Evolutionary conservation across 306 rosid species (phyloP).

Genomic region (Cucurbita maxima): DNA sequence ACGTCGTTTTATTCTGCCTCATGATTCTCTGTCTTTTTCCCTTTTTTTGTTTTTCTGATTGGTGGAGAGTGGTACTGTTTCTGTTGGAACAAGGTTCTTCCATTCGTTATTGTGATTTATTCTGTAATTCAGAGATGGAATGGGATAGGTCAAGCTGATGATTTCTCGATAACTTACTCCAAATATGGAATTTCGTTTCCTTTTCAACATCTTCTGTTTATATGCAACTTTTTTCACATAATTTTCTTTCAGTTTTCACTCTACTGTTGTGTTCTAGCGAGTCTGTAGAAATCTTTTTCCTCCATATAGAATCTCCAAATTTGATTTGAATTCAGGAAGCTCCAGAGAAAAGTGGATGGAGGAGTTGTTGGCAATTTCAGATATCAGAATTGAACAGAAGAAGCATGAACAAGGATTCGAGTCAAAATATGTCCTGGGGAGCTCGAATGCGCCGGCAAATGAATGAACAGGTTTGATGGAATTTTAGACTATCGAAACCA

Average conservation of each 20-base stretch:
- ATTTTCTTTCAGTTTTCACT: background rate
- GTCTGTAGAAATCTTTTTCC: background rate
- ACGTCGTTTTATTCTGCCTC: background rate
- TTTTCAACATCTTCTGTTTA: background rate
- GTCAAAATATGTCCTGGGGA: conserved; percentile 54
- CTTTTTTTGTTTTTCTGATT: background rate
- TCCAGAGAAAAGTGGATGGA: conserved; percentile 42
- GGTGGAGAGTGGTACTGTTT: background rate
- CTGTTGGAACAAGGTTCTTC: background rate
- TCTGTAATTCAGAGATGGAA: background rate
- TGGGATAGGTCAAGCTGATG: background rate
- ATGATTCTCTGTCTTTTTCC: background rate
- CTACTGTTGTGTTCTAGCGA: background rate
- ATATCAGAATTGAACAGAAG: conserved; percentile 45
- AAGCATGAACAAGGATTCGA: conserved; percentile 32
- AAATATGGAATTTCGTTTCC: background rate
- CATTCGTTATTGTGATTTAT: background rate
- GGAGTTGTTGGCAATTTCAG: conserved; percentile 45
- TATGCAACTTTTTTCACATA: background rate
- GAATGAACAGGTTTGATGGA: conserved; percentile 15
- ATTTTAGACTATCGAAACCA: background rate
- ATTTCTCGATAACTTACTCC: background rate
- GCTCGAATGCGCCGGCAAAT: conserved; percentile 63
- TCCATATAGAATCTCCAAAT: background rate
- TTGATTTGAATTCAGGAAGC: conserved; percentile 28